Conservation (phyloP, 495 filamentous ascomycete species). For the Darksidea phi region DNA sequence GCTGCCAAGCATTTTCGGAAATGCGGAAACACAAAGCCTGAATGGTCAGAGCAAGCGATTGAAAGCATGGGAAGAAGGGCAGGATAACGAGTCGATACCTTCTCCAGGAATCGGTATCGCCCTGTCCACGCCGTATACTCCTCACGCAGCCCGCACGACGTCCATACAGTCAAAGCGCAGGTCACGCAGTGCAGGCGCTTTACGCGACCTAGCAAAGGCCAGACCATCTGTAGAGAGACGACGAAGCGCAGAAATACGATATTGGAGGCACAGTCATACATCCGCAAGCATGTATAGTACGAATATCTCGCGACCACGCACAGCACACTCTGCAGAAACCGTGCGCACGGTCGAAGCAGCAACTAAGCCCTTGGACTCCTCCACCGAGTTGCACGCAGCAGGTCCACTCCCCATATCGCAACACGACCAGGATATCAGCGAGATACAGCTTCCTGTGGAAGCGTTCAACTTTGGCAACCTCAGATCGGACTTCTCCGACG, state of each 20-base stretch:
- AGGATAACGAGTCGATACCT: conserved; percentile 14
- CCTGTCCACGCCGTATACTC: conserved; percentile 28
- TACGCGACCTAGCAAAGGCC: conserved; percentile 29
- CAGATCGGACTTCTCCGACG: conserved; percentile 25
- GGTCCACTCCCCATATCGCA: not conserved
- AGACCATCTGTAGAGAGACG: conserved; percentile 19
- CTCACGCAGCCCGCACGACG: not conserved
- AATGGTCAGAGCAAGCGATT: conserved; percentile 9
- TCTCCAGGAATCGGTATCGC: conserved; percentile 36
- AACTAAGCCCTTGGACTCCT: not conserved
- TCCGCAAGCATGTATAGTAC: conserved; percentile 31
- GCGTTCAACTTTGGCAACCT: conserved; percentile 34
- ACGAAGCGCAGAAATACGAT: conserved; percentile 36
- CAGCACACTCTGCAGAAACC: conserved; percentile 26
- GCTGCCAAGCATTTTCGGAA: conserved; percentile 30
- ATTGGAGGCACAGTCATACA: conserved; percentile 33
- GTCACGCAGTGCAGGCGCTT: conserved; percentile 38
- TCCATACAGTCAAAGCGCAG: conserved; percentile 29
- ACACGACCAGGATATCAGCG: conserved; percentile 22
- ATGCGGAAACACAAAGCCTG: conserved; percentile 18
- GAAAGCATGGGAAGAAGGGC: conserved; percentile 22
- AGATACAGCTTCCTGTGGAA: conserved; percentile 25
- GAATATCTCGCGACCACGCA: conserved; percentile 20
- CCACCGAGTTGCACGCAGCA: not conserved
- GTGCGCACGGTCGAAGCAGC: conserved; percentile 7